These are phyloP conservation scores for Verbena officinalis DNA, from an alignment of 257 asterid genomes.

Conservation along the genomic window DNA sequence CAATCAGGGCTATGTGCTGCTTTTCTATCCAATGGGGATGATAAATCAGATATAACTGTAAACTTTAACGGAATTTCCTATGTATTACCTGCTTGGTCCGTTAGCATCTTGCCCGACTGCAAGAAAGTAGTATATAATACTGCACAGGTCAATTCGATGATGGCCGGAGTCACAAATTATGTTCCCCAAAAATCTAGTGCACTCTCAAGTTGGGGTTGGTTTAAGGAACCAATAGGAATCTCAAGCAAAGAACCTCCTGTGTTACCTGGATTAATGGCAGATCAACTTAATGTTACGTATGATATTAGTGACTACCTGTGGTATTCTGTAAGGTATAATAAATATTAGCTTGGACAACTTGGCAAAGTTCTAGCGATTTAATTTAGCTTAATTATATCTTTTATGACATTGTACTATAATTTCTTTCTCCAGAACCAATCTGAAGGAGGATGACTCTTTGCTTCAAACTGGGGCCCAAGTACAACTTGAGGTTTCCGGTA, in stretches of 20 bases:
- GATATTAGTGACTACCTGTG: constrained; percentile 73
- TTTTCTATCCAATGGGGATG: constrained; percentile 61
- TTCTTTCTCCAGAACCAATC: constrained; percentile 40
- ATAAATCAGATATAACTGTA: constrained; percentile 52
- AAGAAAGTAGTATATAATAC: constrained; percentile 64
- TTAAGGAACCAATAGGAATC: constrained; percentile 71
- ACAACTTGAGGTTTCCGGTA: constrained; percentile 56
- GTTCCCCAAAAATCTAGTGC: constrained; percentile 40
- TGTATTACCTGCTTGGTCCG: constrained; percentile 77
- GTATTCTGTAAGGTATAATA: constrained; percentile 69
- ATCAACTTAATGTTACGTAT: constrained; percentile 71
- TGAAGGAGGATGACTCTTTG: constrained; percentile 40
- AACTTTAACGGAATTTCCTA: constrained; percentile 62
- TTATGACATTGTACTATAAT: background rate
- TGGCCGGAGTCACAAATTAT: constrained; percentile 46
- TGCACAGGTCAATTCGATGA: constrained; percentile 60
- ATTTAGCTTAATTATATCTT: background rate
- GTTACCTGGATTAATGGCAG: constrained; percentile 50
- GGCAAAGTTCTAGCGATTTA: too few relatives aligned
- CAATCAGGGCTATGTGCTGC: constrained; percentile 74
- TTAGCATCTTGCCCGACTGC: constrained; percentile 87
- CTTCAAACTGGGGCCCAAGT: constrained; percentile 52
- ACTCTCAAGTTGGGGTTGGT: constrained; percentile 62
- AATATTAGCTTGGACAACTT: background rate
- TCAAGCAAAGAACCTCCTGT: constrained; percentile 49